Percentiles rank a stretch among this genome's conserved stretches.
Conservation (phyloP, 306 rosid species). For the Dicorynia guianensis region DNA sequence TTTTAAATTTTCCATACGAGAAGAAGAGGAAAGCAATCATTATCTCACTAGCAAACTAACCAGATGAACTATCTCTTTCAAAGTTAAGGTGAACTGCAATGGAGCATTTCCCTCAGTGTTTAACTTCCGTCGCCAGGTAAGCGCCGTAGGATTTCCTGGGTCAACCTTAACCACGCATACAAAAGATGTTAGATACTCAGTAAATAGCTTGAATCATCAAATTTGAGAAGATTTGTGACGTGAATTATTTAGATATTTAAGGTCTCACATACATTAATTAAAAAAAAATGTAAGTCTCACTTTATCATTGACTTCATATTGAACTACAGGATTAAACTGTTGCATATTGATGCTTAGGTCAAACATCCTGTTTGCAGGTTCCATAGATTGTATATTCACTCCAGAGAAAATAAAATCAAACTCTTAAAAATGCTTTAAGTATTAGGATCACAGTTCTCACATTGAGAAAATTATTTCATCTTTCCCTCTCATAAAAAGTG, state of each 20-base stretch:
- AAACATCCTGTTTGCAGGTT: slow-evolving; percentile 10
- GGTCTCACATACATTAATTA: not conserved
- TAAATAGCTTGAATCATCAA: slow-evolving; percentile 17
- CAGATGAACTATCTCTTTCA: slow-evolving; percentile 74
- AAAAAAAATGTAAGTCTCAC: not conserved
- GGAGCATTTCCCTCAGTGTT: slow-evolving; percentile 49
- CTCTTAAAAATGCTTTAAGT: slow-evolving; percentile 2
- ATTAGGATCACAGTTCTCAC: slow-evolving; percentile 11
- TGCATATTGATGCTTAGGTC: not conserved
- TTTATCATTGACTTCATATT: not conserved
- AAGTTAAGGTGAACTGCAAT: slow-evolving; percentile 47
- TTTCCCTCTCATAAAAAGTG: not conserved
- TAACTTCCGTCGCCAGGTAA: slow-evolving; percentile 83
- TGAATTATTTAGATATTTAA: not conserved
- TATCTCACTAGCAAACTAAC: slow-evolving; percentile 46
- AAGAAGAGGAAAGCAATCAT: not conserved
- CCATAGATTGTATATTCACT: not conserved
- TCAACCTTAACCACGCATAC: slow-evolving; percentile 51
- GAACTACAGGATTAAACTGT: slow-evolving; percentile 1
- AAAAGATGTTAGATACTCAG: not conserved
- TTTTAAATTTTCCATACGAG: not conserved
- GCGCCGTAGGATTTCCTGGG: slow-evolving; percentile 65
- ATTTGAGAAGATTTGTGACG: slow-evolving; percentile 4
- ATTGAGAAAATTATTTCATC: not conserved
- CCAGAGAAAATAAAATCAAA: not conserved